Conservation (phyloP, 2,329 filamentous ascomycete species). For the Botrytis aclada region DNA sequence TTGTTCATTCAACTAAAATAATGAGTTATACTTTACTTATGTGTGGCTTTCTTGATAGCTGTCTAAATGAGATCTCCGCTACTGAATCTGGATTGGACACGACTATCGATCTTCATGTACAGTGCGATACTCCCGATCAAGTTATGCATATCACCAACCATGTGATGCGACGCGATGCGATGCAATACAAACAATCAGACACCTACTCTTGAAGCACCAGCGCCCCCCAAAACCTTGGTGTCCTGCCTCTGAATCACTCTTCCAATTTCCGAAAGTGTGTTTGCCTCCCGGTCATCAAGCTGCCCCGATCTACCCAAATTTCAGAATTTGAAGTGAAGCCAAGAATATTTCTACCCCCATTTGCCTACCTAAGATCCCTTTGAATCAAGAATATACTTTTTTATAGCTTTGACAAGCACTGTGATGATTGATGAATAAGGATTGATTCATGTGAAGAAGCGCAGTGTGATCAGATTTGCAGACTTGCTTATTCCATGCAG, state of each 20-base stretch:
- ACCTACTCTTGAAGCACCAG: background rate
- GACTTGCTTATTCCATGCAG: background rate
- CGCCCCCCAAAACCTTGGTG: background rate
- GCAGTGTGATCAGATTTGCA: constrained; percentile 4
- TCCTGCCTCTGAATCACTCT: background rate
- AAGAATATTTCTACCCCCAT: background rate
- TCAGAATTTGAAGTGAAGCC: background rate
- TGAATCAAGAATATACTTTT: constrained; percentile 1
- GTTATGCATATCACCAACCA: background rate
- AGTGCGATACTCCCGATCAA: background rate
- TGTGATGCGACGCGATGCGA: background rate
- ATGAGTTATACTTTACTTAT: background rate
- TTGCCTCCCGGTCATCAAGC: background rate
- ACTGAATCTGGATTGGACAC: background rate
- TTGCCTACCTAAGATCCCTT: background rate
- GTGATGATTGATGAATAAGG: background rate
- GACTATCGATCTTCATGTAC: background rate
- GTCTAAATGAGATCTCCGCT: background rate
- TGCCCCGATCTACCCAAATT: background rate
- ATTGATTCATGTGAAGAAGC: constrained; percentile 6
- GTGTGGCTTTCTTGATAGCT: background rate
- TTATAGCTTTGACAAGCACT: constrained; percentile 6
- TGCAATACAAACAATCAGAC: constrained; percentile 1
- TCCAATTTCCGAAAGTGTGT: background rate
- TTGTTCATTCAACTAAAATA: background rate